Percentiles rank a stretch among this genome's conserved stretches.
These are phyloP conservation scores for Ophiorrhiza pumila DNA, from an alignment of 257 asterid genomes.

Conservation along the genomic window DNA sequence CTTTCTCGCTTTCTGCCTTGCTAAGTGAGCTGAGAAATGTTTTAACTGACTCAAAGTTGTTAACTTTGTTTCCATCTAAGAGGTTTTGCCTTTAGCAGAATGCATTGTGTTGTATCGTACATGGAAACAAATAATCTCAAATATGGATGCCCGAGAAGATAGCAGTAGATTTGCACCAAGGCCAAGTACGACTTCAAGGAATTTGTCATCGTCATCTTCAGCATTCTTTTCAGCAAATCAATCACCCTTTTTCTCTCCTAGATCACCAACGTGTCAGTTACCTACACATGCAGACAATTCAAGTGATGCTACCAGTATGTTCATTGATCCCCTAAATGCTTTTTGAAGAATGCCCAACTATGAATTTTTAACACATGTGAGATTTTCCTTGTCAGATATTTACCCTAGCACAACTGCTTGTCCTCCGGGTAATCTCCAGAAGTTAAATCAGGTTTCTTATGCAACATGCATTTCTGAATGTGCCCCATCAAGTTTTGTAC, in stretches of 20 bases:
- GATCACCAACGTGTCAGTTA: slow-evolving; percentile 35
- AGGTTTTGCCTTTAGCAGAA: slow-evolving; percentile 32
- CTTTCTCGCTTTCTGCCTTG: not conserved
- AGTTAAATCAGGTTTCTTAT: slow-evolving; percentile 48
- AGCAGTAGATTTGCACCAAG: slow-evolving; percentile 47
- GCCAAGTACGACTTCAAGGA: slow-evolving; percentile 65
- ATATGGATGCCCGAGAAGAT: slow-evolving; percentile 72
- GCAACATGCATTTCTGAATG: slow-evolving; percentile 50
- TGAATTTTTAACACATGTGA: slow-evolving; percentile 34
- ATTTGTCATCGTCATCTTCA: slow-evolving; percentile 86
- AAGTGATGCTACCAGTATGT: slow-evolving; percentile 22
- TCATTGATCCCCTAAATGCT: slow-evolving; percentile 31
- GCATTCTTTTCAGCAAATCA: slow-evolving; percentile 91
- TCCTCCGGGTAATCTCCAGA: slow-evolving; percentile 36
- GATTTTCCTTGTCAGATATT: slow-evolving; percentile 32
- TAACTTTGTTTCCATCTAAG: slow-evolving; percentile 25
- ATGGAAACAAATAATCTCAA: slow-evolving; percentile 35
- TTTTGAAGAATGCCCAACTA: slow-evolving; percentile 32
- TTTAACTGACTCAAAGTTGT: not conserved
- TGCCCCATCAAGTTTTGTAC: slow-evolving; percentile 40
- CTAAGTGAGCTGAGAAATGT: slow-evolving; percentile 1
- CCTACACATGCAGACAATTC: slow-evolving; percentile 22
- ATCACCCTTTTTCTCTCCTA: slow-evolving; percentile 93
- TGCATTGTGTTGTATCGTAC: slow-evolving; percentile 28
- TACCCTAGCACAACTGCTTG: slow-evolving; percentile 36